phyloP scores from a whole-genome alignment of 176 grass and related monocot species.

The Hsuehochloa calcarea region DNA sequence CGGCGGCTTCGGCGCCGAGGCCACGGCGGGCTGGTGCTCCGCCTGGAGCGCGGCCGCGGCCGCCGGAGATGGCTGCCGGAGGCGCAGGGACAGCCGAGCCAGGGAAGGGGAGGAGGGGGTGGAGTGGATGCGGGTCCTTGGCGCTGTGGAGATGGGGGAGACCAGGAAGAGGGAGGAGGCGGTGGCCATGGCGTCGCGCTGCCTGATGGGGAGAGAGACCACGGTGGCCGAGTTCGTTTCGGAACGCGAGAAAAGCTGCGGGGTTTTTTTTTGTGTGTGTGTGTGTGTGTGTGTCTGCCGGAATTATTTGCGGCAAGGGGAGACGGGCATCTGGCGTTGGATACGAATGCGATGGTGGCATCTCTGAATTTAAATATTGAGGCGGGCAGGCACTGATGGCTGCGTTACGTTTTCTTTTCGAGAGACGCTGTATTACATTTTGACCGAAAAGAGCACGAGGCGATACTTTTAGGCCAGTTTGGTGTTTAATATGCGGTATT shows the following conservation, averaged over 20 bases:
- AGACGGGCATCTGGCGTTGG: slow-evolving; percentile 14
- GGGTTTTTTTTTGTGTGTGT: slow-evolving; percentile 10
- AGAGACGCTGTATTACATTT: neutral
- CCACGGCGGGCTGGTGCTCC: slow-evolving; percentile 59
- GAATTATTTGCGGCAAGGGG: slow-evolving; percentile 23
- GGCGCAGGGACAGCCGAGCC: slow-evolving; percentile 3
- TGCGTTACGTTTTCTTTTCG: neutral
- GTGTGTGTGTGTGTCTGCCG: too few relatives aligned
- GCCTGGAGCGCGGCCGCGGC: slow-evolving; percentile 56
- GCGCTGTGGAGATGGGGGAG: too few relatives aligned
- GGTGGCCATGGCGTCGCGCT: slow-evolving; percentile 56
- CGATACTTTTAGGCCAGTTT: neutral
- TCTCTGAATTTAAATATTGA: neutral
- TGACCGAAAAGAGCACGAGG: neutral
- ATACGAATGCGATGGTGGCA: neutral
- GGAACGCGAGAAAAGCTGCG: neutral
- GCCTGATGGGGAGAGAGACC: slow-evolving; percentile 15
- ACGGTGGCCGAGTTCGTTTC: slow-evolving; percentile 8
- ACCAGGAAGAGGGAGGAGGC: too few relatives aligned
- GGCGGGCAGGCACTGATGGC: neutral
- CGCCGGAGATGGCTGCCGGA: neutral
- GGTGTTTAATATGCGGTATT: neutral
- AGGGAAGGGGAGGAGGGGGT: neutral
- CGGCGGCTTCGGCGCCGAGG: slow-evolving; percentile 46
- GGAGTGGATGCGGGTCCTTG: neutral